Base-by-base conservation (phyloP, 1,284 basidiomycete species). In the Amanita bisporigera region DNA sequence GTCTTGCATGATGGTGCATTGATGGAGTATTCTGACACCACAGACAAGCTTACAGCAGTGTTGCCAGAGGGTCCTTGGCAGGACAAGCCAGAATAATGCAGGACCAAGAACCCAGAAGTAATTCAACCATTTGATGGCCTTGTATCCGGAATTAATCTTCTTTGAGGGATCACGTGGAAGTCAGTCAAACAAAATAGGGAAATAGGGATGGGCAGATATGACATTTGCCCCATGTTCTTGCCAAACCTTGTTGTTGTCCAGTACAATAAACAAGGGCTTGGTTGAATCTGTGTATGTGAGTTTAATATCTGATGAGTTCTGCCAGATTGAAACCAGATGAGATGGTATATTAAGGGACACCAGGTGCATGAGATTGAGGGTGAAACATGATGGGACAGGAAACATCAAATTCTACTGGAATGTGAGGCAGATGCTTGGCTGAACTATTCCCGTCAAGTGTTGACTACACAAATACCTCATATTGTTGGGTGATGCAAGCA, bases 31-130 rank as follows among this genome's bases (percentile, higher is more conserved):
- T 10, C 41, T 47, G n/a, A n/a, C n/a, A n/a, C n/a, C n/a, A n/a
- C n/a, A n/a, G 3, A 80, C 79, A 14, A 82, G 73, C 31, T 76
- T 76, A 70, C 80, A 83, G 65, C 75, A 80, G 67, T 78, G 66
- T 7, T 38, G 12, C 73, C 75, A 83, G 63, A 78, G 78, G 6
- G 41, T 15, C 0, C 72, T 36, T 1, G 79, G 81, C 1, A 83
- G 76, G 24, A 81, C 64, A 2, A 38, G 62, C 33, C 71, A 67
- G n/a, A 81, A 67, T 1, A 81, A 54, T 0, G 65, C 76, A 10
- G 81, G 80, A 3, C 73, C 76, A 17, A 81, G 72, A 6, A 75
- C 78, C 67, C 71, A 80, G 55, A 82, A 19, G 54, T 78, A 83
- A 1, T 71, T 54, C 3, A 73, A 50, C 36, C 67, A 82, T 65